These are phyloP conservation scores for Pulveroboletus sp. DNA, from an alignment of 768 basidiomycete genomes.

Conservation along the genomic window DNA sequence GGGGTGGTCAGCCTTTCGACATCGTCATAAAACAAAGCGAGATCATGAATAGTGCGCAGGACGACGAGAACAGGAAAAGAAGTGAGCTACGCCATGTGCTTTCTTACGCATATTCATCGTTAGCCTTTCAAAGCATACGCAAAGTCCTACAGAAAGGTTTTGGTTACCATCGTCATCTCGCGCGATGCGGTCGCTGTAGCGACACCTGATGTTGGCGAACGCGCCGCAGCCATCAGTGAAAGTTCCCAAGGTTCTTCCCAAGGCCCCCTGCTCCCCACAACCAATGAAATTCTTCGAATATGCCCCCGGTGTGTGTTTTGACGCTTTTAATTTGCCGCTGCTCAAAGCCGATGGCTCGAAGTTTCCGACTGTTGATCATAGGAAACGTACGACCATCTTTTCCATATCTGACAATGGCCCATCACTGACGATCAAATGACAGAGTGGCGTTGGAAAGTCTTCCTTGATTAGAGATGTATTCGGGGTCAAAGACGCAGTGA, in stretches of 20 bases:
- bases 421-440: not conserved
- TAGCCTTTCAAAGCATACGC: not conserved
- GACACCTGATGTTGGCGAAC: too few species aligned
- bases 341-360: not conserved
- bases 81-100: not conserved
- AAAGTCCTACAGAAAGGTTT: not conserved
- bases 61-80: too few species aligned
- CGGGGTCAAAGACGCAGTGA: not conserved
- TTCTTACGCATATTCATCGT: not conserved
- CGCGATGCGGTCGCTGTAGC: too few species aligned
- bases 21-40: not conserved
- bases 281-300: not conserved
- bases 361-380: not conserved
- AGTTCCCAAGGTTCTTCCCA: too few species aligned
- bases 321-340: too few species aligned
- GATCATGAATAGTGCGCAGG: not conserved
- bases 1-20: too few species aligned
- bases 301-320: not conserved
- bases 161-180: not conserved
- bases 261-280: not conserved
- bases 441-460: too few species aligned
- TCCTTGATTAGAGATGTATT: too few species aligned
- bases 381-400: not conserved
- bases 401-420: too few species aligned
- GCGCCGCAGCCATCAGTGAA: too few species aligned